These are phyloP conservation scores for Purshia tridentata DNA, from an alignment of 306 rosid species.

Conservation along the genomic window DNA sequence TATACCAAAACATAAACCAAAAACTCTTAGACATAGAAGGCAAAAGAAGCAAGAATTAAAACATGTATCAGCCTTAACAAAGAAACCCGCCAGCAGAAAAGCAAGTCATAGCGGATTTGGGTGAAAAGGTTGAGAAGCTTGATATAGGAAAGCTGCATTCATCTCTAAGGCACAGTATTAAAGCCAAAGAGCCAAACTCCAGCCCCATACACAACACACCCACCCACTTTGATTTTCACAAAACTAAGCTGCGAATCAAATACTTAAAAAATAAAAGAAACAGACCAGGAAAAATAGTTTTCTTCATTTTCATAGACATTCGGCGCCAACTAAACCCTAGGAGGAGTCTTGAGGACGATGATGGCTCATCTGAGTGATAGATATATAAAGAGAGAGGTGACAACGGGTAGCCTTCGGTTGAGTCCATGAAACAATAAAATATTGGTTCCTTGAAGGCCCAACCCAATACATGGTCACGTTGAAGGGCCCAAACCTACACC, in stretches of 20 bases:
- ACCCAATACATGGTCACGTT: background rate
- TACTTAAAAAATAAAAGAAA: fast-evolving
- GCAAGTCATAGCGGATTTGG: conserved; percentile 12
- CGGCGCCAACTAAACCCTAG: conserved; percentile 9
- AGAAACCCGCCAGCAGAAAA: conserved; percentile 22
- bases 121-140: conserved; percentile 36
- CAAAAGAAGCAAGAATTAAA: background rate
- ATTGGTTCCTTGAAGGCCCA: background rate
- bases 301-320: background rate
- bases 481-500: background rate
- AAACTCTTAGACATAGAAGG: background rate
- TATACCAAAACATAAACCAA: background rate
- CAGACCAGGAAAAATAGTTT: background rate
- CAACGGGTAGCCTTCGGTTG: too few species aligned
- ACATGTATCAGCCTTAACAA: conserved; percentile 49
- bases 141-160: conserved; percentile 78
- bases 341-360: background rate
- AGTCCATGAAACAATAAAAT: too few species aligned
- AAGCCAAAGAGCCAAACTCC: conserved; percentile 92
- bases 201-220: conserved; percentile 41
- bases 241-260: background rate
- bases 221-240: background rate
- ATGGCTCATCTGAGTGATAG: too few species aligned
- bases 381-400: background rate
- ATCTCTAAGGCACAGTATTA: conserved; percentile 61